These are phyloP conservation scores for Talaromyces piceae DNA, from an alignment of 2,329 filamentous ascomycete species.

Conservation along the genomic window DNA sequence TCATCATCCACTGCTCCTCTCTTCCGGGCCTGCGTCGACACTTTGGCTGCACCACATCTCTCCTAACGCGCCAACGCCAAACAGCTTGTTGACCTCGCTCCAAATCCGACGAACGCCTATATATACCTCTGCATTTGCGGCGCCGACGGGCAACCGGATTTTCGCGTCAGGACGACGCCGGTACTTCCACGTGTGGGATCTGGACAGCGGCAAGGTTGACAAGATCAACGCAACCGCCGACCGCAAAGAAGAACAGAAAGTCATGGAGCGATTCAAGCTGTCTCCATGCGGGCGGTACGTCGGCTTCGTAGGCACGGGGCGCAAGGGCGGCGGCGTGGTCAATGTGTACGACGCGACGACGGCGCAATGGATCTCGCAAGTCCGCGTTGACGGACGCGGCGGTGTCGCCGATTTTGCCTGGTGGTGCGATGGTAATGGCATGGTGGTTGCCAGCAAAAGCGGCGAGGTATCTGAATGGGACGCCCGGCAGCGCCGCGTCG, in stretches of 20 bases:
- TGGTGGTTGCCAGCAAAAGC: slow-evolving; percentile 75
- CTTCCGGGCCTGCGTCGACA: slow-evolving; percentile 76
- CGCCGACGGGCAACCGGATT: slow-evolving; percentile 65
- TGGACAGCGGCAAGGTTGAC: slow-evolving; percentile 71
- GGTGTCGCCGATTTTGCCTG: slow-evolving; percentile 87
- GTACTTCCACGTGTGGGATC: slow-evolving; percentile 93
- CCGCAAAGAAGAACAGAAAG: slow-evolving; percentile 68
- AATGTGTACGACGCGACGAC: slow-evolving; percentile 75
- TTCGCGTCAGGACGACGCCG: slow-evolving; percentile 81
- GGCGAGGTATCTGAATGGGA: slow-evolving; percentile 90
- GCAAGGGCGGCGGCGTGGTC: slow-evolving; percentile 80
- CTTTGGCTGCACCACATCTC: slow-evolving; percentile 86
- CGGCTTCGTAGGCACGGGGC: slow-evolving; percentile 69
- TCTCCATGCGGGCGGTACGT: slow-evolving; percentile 83
- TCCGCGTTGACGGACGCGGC: slow-evolving; percentile 70
- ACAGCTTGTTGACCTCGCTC: slow-evolving; percentile 83
- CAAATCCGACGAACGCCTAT: slow-evolving; percentile 81
- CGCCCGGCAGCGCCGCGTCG: slow-evolving; percentile 57
- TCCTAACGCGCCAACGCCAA: slow-evolving; percentile 67
- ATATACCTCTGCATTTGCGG: slow-evolving; percentile 72
- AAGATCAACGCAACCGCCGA: slow-evolving; percentile 70
- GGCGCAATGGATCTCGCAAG: slow-evolving; percentile 80
- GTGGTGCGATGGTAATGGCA: slow-evolving; percentile 78
- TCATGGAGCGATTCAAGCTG: slow-evolving; percentile 83
- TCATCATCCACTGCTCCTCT: slow-evolving; percentile 77